Evolutionary conservation across 1,284 basidiomycete species (phyloP).

Genomic region (Trametes sp.): DNA sequence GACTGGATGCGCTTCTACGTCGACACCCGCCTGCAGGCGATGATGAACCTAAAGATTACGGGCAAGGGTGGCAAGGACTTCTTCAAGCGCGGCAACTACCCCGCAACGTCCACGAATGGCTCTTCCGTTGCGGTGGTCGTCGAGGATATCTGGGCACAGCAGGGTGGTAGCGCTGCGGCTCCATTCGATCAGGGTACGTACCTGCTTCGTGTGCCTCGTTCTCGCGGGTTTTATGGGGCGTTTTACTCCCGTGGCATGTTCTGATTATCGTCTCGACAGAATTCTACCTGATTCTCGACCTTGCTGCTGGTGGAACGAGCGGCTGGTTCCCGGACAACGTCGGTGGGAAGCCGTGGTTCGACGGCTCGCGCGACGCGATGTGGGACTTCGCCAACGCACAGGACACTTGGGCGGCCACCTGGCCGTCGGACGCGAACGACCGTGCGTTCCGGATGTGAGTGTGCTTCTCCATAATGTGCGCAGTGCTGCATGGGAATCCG

Average conservation of each 20-base stretch:
- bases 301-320: constrained; percentile 85
- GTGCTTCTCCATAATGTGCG: constrained; percentile 1
- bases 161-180: constrained; percentile 59
- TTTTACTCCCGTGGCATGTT: not conserved
- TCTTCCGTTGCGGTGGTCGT: constrained; percentile 54
- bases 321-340: constrained; percentile 87
- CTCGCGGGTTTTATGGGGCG: constrained; percentile 2
- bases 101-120: constrained; percentile 53
- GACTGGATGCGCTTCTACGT: constrained; percentile 68
- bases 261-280: constrained; percentile 46
- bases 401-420: constrained; percentile 72
- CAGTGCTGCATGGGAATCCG: constrained; percentile 5
- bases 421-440: constrained; percentile 65
- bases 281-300: constrained; percentile 84
- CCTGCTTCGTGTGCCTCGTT: constrained; percentile 13
- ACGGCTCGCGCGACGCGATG: constrained; percentile 71
- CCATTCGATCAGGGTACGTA: constrained; percentile 79
- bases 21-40: constrained; percentile 55
- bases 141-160: constrained; percentile 54
- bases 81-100: constrained; percentile 47
- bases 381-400: constrained; percentile 72
- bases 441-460: constrained; percentile 80
- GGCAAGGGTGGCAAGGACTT: constrained; percentile 50
- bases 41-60: constrained; percentile 54
- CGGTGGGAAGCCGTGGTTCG: constrained; percentile 82